These are phyloP conservation scores for Monosporascus sp. DNA, from an alignment of 2,329 filamentous ascomycete genomes.

Conservation along the genomic window DNA sequence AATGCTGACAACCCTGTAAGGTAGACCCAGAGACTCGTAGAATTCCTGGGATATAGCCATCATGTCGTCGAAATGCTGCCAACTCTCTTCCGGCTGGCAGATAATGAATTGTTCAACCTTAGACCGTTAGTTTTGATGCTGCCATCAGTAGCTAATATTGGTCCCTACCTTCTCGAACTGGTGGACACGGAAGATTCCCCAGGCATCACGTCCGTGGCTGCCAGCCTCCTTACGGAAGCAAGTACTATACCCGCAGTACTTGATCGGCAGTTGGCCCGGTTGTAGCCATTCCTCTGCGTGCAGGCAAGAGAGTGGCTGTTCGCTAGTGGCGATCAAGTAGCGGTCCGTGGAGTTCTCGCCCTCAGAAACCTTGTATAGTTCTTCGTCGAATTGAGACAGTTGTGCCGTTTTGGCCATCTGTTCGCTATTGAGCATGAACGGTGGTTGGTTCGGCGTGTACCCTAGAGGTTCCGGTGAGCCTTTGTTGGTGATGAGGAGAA, in stretches of 20 bases:
- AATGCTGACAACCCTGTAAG: slow-evolving; percentile 88
- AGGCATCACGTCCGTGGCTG: slow-evolving; percentile 85
- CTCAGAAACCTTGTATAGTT: slow-evolving; percentile 93
- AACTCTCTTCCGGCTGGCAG: slow-evolving; percentile 82
- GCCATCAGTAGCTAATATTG: too few relatives aligned
- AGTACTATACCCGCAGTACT: slow-evolving; percentile 87
- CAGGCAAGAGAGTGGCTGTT: slow-evolving; percentile 90
- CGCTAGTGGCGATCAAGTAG: slow-evolving; percentile 72
- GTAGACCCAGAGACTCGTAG: slow-evolving; percentile 82
- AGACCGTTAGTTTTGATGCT: too few relatives aligned
- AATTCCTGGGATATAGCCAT: slow-evolving; percentile 88
- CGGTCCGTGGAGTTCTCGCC: slow-evolving; percentile 87
- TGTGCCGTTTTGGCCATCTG: slow-evolving; percentile 98
- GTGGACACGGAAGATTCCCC: slow-evolving; percentile 97
- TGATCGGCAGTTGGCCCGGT: slow-evolving; percentile 80
- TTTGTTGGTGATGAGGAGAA: too few relatives aligned
- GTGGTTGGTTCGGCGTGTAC: slow-evolving; percentile 70
- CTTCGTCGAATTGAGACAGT: slow-evolving; percentile 94
- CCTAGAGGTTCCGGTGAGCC: too few relatives aligned
- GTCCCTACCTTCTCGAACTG: slow-evolving; percentile 80
- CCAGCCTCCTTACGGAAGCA: slow-evolving; percentile 96
- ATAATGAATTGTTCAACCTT: slow-evolving; percentile 34
- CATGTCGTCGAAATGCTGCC: slow-evolving; percentile 93
- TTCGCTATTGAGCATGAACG: slow-evolving; percentile 83
- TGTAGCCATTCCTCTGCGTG: slow-evolving; percentile 93